A percentile compares a stretch with the other conserved stretches of the same genome.
Evolutionary conservation across 1,284 basidiomycete genomes (phyloP).

Genomic region (Papiliotrema nemorosa): DNA sequence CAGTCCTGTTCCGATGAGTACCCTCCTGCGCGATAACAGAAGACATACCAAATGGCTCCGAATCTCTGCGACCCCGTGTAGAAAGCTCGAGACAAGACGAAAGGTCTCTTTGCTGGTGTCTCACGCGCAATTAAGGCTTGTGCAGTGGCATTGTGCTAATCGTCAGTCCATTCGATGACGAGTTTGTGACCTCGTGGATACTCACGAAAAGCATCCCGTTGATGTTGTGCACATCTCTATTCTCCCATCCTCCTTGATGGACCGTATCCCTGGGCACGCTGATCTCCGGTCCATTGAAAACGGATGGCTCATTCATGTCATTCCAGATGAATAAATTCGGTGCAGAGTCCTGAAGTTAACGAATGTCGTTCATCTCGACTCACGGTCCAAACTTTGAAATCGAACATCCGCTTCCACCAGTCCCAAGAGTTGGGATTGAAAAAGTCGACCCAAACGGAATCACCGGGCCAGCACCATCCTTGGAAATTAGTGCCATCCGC

Average conservation of each 20-base stretch:
- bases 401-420: slow-evolving; percentile 87
- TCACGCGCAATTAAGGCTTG: slow-evolving; percentile 76
- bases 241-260: slow-evolving; percentile 90
- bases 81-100: slow-evolving; percentile 93
- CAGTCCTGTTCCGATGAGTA: slow-evolving; percentile 56
- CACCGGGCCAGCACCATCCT: slow-evolving; percentile 98
- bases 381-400: slow-evolving; percentile 55
- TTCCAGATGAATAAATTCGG: slow-evolving; percentile 90
- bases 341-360: slow-evolving; percentile 53
- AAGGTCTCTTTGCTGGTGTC: slow-evolving; percentile 72
- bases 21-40: background rate
- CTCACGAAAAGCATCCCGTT: slow-evolving; percentile 52
- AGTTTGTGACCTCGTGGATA: too few relatives aligned
- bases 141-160: slow-evolving; percentile 78
- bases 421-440: slow-evolving; percentile 87
- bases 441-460: slow-evolving; percentile 93
- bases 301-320: slow-evolving; percentile 99
- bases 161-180: background rate
- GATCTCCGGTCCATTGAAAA: slow-evolving; percentile 98
- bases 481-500: slow-evolving; percentile 82
- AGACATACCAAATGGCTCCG: slow-evolving; percentile 82
- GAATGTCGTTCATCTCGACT: slow-evolving; percentile 4
- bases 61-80: slow-evolving; percentile 93
- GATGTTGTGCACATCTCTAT: slow-evolving; percentile 71
- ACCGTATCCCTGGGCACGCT: slow-evolving; percentile 92